Evolutionary conservation across 805 yeast species (phyloP), one percentile per base, ranked within the genome.

Genomic region (Pichia thaimueangensis): DNA sequence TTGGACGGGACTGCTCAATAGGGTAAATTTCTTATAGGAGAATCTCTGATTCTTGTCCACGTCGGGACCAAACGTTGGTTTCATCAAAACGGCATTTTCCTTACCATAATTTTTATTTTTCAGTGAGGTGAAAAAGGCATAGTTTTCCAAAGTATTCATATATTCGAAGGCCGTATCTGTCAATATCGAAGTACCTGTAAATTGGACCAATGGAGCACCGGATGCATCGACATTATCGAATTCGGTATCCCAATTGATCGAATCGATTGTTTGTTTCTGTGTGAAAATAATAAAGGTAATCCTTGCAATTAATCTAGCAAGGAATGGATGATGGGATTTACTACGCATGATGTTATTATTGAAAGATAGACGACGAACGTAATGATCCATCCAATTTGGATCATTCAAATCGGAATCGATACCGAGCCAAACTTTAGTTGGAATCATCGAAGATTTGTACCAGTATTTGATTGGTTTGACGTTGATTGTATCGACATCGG

Each of bases 401-500:
- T 57, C 52, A 39, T 61, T 61, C 39, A 49, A 54, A 41, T 61
- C 64, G 2, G 58, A 39, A 27, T 50, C 53, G 29, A 61, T 47
- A 20, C 64, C 51, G 4, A 44, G 30, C 47, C 49, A 48, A 43
- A 48, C 17, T 50, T 45, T 44, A 31, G 52, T 47, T 16, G 39
- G 30, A 6, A 48, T 8, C 32, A 42, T 43, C 4, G 31, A 13
- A 8, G 56, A 48, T 19, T 48, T 46, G 42, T 50, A 53, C 65
- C 66, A 62, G 40, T 35, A 49, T 37, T 51, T 55, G 15, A 62
- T 41, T 6, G 80, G 80, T 45, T 70, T 78, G 45, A 72, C 64
- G 19, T 78, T 71, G 43, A 60, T 65, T 1, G 83, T 78, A 53
- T 78, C 84, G 20, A 77, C 73, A 52, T 78, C 83, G 3, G 80